Evolutionary conservation across 257 asterid species (phyloP).

Genomic region (Solanum pinnatisectum): DNA sequence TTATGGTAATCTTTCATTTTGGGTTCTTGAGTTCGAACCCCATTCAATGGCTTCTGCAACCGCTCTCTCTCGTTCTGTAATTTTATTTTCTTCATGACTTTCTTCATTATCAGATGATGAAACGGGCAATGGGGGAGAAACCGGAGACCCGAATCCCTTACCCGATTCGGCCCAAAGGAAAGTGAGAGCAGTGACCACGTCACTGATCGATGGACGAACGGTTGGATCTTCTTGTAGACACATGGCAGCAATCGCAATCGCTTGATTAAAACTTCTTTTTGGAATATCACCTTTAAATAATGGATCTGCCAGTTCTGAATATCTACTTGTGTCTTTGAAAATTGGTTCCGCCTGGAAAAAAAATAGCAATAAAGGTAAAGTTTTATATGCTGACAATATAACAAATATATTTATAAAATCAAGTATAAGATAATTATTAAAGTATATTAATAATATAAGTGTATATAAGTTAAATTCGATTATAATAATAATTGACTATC

Average conservation of each 20-base stretch:
- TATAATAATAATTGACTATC: too few relatives aligned
- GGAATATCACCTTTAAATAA: constrained; percentile 41
- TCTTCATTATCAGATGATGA: background rate
- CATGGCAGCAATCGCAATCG: constrained; percentile 74
- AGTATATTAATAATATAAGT: too few relatives aligned
- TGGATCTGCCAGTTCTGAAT: constrained; percentile 57
- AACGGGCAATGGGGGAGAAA: background rate
- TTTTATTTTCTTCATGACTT: background rate
- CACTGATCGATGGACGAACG: constrained; percentile 63
- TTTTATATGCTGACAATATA: background rate
- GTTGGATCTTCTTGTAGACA: constrained; percentile 66
- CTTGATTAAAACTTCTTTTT: constrained; percentile 61
- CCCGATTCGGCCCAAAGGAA: constrained; percentile 40
- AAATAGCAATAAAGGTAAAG: background rate
- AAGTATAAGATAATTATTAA: background rate
- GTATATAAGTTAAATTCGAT: too few relatives aligned
- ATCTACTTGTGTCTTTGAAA: constrained; percentile 51
- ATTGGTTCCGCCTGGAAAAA: constrained; percentile 50
- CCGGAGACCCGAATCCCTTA: background rate
- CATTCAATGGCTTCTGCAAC: constrained; percentile 90
- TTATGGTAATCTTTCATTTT: background rate
- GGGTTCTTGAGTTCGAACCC: constrained; percentile 56
- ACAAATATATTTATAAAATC: background rate
- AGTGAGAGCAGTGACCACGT: constrained; percentile 79
- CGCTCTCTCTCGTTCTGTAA: constrained; percentile 45